Conservation (phyloP, 371 early-diverging fungal species). For the Chytridiales sp. region DNA sequence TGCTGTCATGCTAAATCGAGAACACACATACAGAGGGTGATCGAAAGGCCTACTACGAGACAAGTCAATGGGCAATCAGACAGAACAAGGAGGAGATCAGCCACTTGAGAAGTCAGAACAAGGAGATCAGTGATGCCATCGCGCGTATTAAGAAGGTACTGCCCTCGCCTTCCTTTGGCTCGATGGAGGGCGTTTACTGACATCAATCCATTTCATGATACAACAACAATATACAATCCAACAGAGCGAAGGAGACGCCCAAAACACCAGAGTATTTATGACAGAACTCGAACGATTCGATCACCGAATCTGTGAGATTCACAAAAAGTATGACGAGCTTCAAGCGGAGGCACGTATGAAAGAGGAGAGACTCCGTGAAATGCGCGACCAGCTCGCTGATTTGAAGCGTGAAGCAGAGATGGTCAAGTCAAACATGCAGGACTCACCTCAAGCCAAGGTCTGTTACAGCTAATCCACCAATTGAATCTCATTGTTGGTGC, state of each 20-base stretch:
- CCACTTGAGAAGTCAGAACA: conserved; percentile 44
- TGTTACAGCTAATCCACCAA: background rate
- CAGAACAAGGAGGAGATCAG: conserved; percentile 59
- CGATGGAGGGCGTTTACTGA: background rate
- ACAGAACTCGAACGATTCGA: conserved; percentile 53
- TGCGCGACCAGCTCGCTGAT: conserved; percentile 47
- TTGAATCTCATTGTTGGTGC: background rate
- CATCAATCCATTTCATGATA: background rate
- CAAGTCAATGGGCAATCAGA: conserved; percentile 56
- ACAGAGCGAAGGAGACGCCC: conserved; percentile 35
- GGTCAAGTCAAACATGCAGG: conserved; percentile 44
- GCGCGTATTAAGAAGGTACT: conserved; percentile 54
- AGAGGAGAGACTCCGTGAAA: conserved; percentile 39
- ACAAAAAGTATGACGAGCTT: conserved; percentile 55
- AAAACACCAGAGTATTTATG: conserved; percentile 36
- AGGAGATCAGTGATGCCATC: conserved; percentile 51
- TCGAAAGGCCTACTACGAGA: conserved; percentile 60
- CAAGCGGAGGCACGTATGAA: conserved; percentile 49
- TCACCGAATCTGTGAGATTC: conserved; percentile 53
- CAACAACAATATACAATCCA: background rate
- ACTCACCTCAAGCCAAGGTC: conserved; percentile 51
- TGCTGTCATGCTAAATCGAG: background rate
- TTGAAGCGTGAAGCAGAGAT: conserved; percentile 46
- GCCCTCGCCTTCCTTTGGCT: background rate
- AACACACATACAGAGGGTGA: conserved; percentile 50